phyloP scores from a whole-genome alignment of 306 rosid species.

The Albizia julibrissin region DNA sequence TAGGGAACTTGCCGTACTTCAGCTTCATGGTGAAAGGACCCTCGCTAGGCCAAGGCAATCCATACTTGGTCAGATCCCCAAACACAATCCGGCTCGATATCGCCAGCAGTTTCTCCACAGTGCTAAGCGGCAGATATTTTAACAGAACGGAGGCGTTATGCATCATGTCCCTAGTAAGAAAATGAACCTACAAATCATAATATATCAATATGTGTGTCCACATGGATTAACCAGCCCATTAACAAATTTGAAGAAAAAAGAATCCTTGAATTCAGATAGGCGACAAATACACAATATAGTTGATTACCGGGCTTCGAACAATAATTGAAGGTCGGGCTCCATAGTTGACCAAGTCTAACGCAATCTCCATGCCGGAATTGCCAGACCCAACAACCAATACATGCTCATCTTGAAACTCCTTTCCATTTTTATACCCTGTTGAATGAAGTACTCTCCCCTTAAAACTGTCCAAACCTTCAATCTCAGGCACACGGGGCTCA shows the following conservation, averaged over 20 bases:
- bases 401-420: conserved; percentile 37
- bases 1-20: not conserved
- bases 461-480: conserved; percentile 45
- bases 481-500: conserved; percentile 49
- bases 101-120: not conserved
- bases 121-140: conserved; percentile 14
- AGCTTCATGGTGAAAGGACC: conserved; percentile 14
- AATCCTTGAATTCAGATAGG: not conserved
- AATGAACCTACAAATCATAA: conserved; percentile 47
- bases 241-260: not conserved
- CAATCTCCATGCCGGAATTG: conserved; percentile 79
- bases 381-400: conserved; percentile 81
- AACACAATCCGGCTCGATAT: not conserved
- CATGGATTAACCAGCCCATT: not conserved
- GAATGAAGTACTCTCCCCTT: conserved; percentile 59
- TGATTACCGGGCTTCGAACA: conserved; percentile 64
- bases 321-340: conserved; percentile 66
- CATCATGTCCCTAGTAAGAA: conserved; percentile 63
- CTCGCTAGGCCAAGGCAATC: not conserved
- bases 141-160: conserved; percentile 37
- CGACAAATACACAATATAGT: not conserved
- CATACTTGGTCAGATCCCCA: not conserved
- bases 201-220: not conserved
- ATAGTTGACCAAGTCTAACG: conserved; percentile 55
- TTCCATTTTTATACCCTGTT: conserved; percentile 53